Evolutionary conservation across 495 filamentous ascomycete species (phyloP).

Genomic region (Hypoxylon crocopeplum): DNA sequence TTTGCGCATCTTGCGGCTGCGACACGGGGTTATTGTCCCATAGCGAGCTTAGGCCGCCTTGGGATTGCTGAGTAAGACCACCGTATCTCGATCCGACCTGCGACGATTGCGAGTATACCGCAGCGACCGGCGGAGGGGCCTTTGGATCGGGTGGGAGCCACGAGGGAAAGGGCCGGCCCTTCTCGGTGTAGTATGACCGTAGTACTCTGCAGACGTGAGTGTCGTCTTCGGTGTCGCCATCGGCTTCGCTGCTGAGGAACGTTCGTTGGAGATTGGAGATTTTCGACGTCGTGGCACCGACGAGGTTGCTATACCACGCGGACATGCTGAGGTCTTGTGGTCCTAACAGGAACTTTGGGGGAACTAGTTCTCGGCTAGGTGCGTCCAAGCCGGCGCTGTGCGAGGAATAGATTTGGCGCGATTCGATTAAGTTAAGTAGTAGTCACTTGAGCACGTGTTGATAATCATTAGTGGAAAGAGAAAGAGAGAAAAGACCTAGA

Average conservation of each 20-base stretch:
- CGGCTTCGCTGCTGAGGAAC: conserved; percentile 77
- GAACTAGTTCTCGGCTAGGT: conserved; percentile 12
- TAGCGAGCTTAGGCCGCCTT: conserved; percentile 69
- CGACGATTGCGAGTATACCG: conserved; percentile 59
- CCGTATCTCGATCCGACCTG: conserved; percentile 60
- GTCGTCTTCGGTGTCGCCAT: conserved; percentile 93
- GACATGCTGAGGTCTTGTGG: conserved; percentile 63
- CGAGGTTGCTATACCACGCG: conserved; percentile 79
- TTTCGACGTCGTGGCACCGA: conserved; percentile 78
- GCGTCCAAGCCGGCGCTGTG: conserved; percentile 20
- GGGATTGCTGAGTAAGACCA: conserved; percentile 47
- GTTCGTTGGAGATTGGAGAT: conserved; percentile 81
- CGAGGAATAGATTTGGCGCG: background rate
- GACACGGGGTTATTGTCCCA: conserved; percentile 71
- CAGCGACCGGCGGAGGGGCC: conserved; percentile 60
- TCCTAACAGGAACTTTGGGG: conserved; percentile 5
- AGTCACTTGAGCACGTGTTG: background rate
- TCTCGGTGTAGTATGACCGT: conserved; percentile 93
- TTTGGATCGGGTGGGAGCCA: conserved; percentile 93
- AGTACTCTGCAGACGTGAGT: conserved; percentile 94
- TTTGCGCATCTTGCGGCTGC: conserved; percentile 57
- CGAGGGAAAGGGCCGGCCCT: conserved; percentile 77
- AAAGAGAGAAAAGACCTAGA: background rate
- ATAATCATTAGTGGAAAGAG: background rate
- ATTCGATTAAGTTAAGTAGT: background rate